Evolutionary conservation across 2,329 filamentous ascomycete species (phyloP), one percentile per base, ranked within the genome.

Genomic region (Fusarium austroafricanum): DNA sequence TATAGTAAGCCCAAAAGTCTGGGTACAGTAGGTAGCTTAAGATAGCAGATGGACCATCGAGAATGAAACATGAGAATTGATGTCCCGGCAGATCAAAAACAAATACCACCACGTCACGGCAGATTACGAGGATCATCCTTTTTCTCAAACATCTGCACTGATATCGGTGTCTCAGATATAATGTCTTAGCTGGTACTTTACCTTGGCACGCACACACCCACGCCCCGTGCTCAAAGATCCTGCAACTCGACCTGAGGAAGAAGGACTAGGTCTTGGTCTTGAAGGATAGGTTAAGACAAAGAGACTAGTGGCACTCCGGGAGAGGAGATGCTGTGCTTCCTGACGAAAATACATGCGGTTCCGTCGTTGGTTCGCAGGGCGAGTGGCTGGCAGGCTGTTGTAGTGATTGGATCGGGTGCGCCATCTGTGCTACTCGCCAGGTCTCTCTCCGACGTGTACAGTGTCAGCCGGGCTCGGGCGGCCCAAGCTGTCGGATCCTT

Each of bases 401-500:
- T 20, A n/a, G 35, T 59, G 45, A 71, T 72, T 72, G 72, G 71
- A 31, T 50, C 46, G 49, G 62, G 53, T 57, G 33, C 46, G 56
- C 49, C 65, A 40, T 42, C 39, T 53, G 70, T 72, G 31, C 46
- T 38, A 71, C 67, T 51, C 29, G 49, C 18, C 59, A 45, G 52
- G 43, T 23, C 38, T 57, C 55, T 52, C 65, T 70, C 69, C 66
- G 63, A 66, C 68, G 59, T 56, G 59, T 65, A 69, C 55, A 70
- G 66, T 71, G 56, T 66, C 67, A 63, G 65, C 62, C 44, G 45
- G 63, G 68, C 59, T 72, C 66, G 55, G 65, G 56, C 59, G 67
- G 67, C 57, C 71, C 71, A 73, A 71, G 53, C 70, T 70, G 57
- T 70, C 71, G 71, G 71, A 68, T 66, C 62, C 66, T 63, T 61